These are phyloP conservation scores for Zygosaccharomyces sapae DNA, from an alignment of 1,139 yeast genomes.

Conservation along the genomic window DNA sequence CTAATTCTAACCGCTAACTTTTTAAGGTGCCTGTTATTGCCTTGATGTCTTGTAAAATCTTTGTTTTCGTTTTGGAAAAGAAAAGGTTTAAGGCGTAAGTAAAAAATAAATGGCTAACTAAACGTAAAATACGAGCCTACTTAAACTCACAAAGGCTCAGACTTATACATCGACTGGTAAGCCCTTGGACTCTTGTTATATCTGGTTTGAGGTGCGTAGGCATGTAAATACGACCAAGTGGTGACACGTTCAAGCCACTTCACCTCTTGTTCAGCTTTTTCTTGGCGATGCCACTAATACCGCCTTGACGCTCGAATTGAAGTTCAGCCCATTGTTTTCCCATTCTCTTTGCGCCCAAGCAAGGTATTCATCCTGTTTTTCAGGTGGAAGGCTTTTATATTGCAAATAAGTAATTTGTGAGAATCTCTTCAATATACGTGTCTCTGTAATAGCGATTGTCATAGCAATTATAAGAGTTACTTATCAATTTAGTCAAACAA, in stretches of 20 bases:
- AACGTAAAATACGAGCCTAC: background rate
- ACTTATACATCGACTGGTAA: background rate
- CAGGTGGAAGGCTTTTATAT: constrained; percentile 10
- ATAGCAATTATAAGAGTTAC: background rate
- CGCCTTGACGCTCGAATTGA: constrained; percentile 15
- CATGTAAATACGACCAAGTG: constrained; percentile 18
- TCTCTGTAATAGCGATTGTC: constrained; percentile 1
- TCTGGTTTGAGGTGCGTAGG: constrained; percentile 12
- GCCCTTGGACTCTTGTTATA: background rate
- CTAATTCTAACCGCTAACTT: constrained; percentile 1
- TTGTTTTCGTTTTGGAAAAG: too few relatives aligned
- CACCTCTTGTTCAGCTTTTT: constrained; percentile 14
- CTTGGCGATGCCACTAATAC: constrained; percentile 12
- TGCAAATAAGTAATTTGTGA: constrained; percentile 13
- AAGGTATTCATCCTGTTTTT: constrained; percentile 14
- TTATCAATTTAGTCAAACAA: background rate
- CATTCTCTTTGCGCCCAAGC: constrained; percentile 17
- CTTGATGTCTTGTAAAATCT: too few relatives aligned
- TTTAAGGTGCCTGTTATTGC: background rate
- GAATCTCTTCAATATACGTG: constrained; percentile 7
- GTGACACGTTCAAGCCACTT: constrained; percentile 17
- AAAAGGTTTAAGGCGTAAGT: background rate
- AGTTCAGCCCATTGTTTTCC: constrained; percentile 14
- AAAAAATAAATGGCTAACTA: background rate
- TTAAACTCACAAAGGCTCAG: background rate